A percentile compares a stretch with the other conserved stretches of the same genome.
Evolutionary conservation across 177 flowering plant genomes (phyloP).

Genomic region (Vitis hybrid): DNA sequence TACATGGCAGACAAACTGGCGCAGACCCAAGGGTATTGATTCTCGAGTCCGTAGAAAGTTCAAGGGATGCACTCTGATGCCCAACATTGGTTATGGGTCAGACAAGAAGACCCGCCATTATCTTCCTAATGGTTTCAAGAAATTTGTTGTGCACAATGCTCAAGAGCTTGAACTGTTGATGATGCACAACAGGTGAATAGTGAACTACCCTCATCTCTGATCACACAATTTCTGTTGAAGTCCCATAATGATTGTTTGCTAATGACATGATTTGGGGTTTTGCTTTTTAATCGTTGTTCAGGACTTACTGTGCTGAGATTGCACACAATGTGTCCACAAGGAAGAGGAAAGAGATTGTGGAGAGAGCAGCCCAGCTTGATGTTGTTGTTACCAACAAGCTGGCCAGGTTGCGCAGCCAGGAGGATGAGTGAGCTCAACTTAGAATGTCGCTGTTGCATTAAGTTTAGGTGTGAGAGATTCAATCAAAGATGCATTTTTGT

Average conservation of each 20-base stretch:
- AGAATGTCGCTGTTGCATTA: too few relatives aligned
- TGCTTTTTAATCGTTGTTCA: slow-evolving; percentile 9
- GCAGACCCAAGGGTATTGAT: slow-evolving; percentile 91
- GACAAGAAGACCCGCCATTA: slow-evolving; percentile 88
- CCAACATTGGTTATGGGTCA: slow-evolving; percentile 79
- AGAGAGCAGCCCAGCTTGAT: slow-evolving; percentile 79
- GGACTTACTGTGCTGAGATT: slow-evolving; percentile 83
- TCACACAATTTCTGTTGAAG: too few relatives aligned
- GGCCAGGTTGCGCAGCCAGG: slow-evolving; percentile 87
- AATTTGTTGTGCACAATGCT: slow-evolving; percentile 75
- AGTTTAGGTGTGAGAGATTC: too few relatives aligned
- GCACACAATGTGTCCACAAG: slow-evolving; percentile 72
- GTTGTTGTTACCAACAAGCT: slow-evolving; percentile 77
- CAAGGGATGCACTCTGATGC: slow-evolving; percentile 74
- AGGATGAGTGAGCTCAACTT: slow-evolving; percentile 51
- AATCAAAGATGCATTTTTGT: too few relatives aligned
- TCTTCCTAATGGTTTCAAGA: slow-evolving; percentile 90
- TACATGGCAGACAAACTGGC: slow-evolving; percentile 56
- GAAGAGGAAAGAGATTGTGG: slow-evolving; percentile 78
- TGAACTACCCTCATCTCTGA: too few relatives aligned
- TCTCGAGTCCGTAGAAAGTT: slow-evolving; percentile 82
- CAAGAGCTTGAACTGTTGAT: slow-evolving; percentile 72
- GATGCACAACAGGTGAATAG: slow-evolving; percentile 86
- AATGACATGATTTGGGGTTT: too few relatives aligned
- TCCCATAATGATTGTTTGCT: too few relatives aligned